Conservation (phyloP, 164 flowering plant genomes). For the Magnolia kwangsiensis region DNA sequence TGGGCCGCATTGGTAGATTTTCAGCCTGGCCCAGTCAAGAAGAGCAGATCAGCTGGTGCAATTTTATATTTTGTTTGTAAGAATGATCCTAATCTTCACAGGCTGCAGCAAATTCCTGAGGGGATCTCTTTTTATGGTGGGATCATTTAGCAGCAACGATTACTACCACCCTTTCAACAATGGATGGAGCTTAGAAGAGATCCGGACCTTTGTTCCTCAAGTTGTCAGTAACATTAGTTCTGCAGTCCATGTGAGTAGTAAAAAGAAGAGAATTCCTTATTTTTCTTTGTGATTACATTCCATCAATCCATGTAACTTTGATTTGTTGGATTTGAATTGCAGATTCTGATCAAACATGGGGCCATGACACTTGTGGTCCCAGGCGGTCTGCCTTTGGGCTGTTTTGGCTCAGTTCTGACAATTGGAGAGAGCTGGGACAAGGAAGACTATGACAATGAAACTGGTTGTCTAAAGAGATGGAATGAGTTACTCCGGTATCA, state of each 20-base stretch:
- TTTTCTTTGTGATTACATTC: not conserved
- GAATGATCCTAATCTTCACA: not conserved
- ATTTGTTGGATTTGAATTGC: not conserved
- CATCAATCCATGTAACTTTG: not conserved
- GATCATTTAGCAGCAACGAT: slow-evolving; percentile 39
- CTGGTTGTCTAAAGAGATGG: not conserved
- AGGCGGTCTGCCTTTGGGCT: slow-evolving; percentile 31
- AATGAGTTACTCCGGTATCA: not conserved
- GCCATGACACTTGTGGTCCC: slow-evolving; percentile 50
- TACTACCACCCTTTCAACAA: not conserved
- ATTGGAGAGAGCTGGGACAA: not conserved
- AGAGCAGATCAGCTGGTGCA: too few species aligned
- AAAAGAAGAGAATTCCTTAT: not conserved
- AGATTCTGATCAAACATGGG: slow-evolving; percentile 58
- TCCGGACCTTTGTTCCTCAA: not conserved
- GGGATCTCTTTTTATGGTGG: slow-evolving; percentile 25
- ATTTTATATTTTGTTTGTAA: not conserved
- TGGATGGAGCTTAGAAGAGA: not conserved
- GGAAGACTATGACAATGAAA: not conserved
- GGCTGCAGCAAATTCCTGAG: slow-evolving; percentile 12
- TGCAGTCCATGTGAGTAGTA: not conserved
- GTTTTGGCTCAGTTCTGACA: not conserved
- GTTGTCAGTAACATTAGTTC: not conserved
- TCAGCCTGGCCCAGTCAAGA: too few species aligned
- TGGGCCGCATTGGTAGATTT: too few species aligned